phyloP scores from a whole-genome alignment of 1,284 basidiomycete genomes.

The Cryptococcus sp. region DNA sequence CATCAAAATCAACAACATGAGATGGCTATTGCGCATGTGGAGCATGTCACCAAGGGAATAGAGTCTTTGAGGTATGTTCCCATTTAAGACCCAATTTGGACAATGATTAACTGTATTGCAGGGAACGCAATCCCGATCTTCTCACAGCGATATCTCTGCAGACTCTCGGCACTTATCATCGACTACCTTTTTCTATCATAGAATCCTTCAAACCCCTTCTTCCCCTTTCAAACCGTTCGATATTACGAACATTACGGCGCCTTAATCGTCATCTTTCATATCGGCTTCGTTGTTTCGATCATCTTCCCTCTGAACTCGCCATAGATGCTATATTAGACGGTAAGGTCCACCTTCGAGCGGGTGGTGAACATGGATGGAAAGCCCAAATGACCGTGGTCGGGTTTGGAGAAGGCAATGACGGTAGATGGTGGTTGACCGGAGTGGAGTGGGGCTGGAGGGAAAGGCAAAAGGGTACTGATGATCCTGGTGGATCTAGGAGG shows the following conservation, averaged over 20 bases:
- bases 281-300: constrained; percentile 37
- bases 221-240: constrained; percentile 23
- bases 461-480: constrained; percentile 16
- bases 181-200: constrained; percentile 30
- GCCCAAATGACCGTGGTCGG: constrained; percentile 36
- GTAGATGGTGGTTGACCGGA: constrained; percentile 41
- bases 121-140: constrained; percentile 41
- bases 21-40: constrained; percentile 31
- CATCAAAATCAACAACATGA: constrained; percentile 44
- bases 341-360: constrained; percentile 27
- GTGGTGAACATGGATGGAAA: constrained; percentile 27
- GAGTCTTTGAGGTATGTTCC: constrained; percentile 33
- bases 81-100: not conserved
- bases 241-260: constrained; percentile 27
- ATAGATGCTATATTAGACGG: constrained; percentile 36
- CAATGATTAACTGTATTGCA: constrained; percentile 5
- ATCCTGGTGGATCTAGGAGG: constrained; percentile 16
- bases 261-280: constrained; percentile 38
- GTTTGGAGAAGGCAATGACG: constrained; percentile 31
- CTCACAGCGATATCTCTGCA: constrained; percentile 35
- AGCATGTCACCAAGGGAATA: constrained; percentile 27
- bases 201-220: constrained; percentile 29
- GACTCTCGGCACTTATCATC: constrained; percentile 28
- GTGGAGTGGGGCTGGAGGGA: constrained; percentile 39
- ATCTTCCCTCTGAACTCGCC: constrained; percentile 33